Evolutionary conservation across 2,329 filamentous ascomycete species (phyloP).

Genomic region (Fusarium lateritium): DNA sequence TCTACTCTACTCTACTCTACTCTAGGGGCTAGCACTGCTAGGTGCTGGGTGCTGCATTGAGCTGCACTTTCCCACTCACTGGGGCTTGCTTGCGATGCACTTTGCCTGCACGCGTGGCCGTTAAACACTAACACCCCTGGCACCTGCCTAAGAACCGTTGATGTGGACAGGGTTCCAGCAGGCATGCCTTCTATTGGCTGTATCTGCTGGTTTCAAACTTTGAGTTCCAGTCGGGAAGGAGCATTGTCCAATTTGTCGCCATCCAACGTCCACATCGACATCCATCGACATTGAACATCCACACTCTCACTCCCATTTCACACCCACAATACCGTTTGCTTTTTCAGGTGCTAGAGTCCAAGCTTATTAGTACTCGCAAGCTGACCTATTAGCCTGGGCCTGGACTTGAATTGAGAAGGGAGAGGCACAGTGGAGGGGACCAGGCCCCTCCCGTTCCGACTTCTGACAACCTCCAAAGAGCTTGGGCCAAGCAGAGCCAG

Average conservation of each 20-base stretch:
- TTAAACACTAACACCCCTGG: conserved; percentile 33
- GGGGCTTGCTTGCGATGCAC: conserved; percentile 26
- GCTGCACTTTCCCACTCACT: conserved; percentile 23
- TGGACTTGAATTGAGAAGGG: background rate
- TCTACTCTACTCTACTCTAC: too few relatives aligned
- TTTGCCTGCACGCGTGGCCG: conserved; percentile 32
- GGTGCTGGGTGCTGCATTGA: too few relatives aligned
- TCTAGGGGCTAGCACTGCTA: too few relatives aligned
- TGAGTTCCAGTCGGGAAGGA: conserved; percentile 44
- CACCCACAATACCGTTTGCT: conserved; percentile 1
- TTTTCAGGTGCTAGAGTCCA: conserved; percentile 2
- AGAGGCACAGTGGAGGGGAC: conserved; percentile 1
- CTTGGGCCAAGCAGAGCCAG: conserved; percentile 31
- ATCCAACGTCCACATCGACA: conserved; percentile 30
- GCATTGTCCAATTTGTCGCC: conserved; percentile 37
- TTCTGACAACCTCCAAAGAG: conserved; percentile 43
- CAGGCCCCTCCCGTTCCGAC: conserved; percentile 40
- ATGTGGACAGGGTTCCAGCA: conserved; percentile 37
- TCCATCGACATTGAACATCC: conserved; percentile 20
- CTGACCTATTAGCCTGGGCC: background rate
- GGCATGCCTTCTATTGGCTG: conserved; percentile 26
- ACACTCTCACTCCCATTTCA: conserved; percentile 2
- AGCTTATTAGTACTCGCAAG: conserved; percentile 5
- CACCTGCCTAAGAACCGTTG: conserved; percentile 39
- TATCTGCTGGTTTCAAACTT: conserved; percentile 40